Conservation (phyloP, 371 early-diverging fungal genomes). For the Catenaria anguillulae region DNA sequence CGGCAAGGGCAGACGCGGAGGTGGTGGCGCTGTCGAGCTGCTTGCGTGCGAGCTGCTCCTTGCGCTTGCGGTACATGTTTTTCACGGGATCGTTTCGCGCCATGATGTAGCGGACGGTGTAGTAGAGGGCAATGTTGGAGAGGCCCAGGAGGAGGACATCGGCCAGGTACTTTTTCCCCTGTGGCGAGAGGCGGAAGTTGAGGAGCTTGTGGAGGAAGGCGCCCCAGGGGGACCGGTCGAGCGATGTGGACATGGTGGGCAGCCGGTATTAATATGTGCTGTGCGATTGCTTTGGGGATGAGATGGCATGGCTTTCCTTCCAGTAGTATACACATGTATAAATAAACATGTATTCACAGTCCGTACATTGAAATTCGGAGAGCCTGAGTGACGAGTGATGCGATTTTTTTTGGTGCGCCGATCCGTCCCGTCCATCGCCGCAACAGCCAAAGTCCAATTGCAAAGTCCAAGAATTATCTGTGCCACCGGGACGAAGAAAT, state of each 20-base stretch:
- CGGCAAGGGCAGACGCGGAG: conserved; percentile 10
- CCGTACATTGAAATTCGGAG: neutral
- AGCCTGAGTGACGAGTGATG: neutral
- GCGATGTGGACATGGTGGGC: neutral
- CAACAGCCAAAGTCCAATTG: too few relatives aligned
- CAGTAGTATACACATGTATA: too few relatives aligned
- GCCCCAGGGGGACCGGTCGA: neutral
- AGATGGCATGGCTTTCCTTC: too few relatives aligned
- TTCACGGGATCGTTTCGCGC: conserved; percentile 53
- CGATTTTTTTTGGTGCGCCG: neutral
- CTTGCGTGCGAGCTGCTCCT: conserved; percentile 33
- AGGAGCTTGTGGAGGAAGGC: neutral
- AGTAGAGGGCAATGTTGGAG: conserved; percentile 69
- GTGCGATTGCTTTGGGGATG: too few relatives aligned
- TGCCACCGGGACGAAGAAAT: too few relatives aligned
- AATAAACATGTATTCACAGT: too few relatives aligned
- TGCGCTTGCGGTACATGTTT: conserved; percentile 55
- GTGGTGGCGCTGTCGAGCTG: neutral
- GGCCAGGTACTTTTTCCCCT: neutral
- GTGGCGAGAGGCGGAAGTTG: neutral
- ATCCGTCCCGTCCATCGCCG: too few relatives aligned
- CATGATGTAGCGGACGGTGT: conserved; percentile 65
- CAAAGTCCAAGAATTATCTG: too few relatives aligned
- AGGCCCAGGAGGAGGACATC: conserved; percentile 40
- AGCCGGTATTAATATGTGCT: neutral